Evolutionary conservation across 2,329 filamentous ascomycete genomes (phyloP), one percentile per base, ranked within the genome.

Genomic region (Pseudogymnoascus sp.): DNA sequence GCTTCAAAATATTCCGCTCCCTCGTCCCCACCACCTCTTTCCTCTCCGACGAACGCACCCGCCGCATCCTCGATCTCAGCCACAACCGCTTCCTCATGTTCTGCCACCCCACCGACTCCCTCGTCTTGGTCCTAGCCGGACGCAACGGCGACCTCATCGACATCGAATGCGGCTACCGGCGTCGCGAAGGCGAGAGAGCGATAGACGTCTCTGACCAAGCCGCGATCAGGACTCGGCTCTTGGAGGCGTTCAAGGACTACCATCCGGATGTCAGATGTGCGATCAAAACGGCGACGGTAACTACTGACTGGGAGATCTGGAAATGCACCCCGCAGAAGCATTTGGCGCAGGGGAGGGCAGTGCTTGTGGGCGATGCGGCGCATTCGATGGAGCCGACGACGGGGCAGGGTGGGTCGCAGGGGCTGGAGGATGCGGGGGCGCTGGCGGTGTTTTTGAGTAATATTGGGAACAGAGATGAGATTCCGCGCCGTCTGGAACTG

Each of bases 361-460:
- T 74, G n/a, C 66, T 75, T 31, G 70, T 77, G 39, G 76, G 76
- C 6, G 75, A 77, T 65, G 72, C 74, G 10, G 75, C 75, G n/a
- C 75, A 77, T 67, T 69, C 74, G 28, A 74, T 75, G 61, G 69
- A 75, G 3, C 75, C 75, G 0, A 72, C 74, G 1, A 73, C 73
- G 2, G 72, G 71, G 1, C 72, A 74, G 63, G 75, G 75, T 7
- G 75, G 72, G 6, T 73, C 73, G 5, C 73, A 75, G 64, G 70
- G 71, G 2, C 71, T 77, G 48, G 74, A 77, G 67, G 76, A 77
- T 66, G 75, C 71, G 2, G 69, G 72, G 11, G 72, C 73, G 4
- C 66, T 77, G 16, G 73, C 74, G 14, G 67, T 67, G 2, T 54
- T 54, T 54, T 31, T 54, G 48, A 54, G 48, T 31, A 54, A 54